Evolutionary conservation across 768 basidiomycete species (phyloP).

Genomic region (Gloeophyllum trabeum): DNA sequence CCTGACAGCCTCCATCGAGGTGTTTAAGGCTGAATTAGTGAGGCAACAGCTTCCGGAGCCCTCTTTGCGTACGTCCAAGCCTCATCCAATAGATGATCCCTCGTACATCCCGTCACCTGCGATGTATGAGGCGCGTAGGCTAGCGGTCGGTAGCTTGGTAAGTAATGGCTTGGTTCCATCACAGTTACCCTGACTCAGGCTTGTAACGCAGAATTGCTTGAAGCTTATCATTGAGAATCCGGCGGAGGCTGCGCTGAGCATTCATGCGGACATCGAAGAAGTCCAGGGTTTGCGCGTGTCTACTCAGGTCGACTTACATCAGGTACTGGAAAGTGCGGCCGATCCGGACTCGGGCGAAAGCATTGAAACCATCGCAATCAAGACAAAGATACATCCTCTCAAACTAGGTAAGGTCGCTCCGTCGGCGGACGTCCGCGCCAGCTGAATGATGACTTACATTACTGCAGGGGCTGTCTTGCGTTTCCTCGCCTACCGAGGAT

Average conservation of each 20-base stretch:
- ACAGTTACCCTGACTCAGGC: no score
- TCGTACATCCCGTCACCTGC: conserved; percentile 23
- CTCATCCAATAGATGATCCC: conserved; percentile 15
- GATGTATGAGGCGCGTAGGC: conserved; percentile 24
- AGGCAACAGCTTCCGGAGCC: conserved; percentile 24
- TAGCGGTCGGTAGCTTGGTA: conserved; percentile 23
- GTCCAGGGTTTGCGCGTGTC: no score
- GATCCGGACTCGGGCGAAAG: conserved; percentile 24
- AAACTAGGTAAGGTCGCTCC: conserved; percentile 28
- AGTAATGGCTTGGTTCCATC: no score
- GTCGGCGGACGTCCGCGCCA: background rate
- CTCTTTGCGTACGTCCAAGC: conserved; percentile 22
- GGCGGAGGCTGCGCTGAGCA: no score
- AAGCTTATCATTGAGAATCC: no score
- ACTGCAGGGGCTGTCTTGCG: conserved; percentile 21
- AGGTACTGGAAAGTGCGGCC: conserved; percentile 12
- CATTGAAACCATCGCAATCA: conserved; percentile 20
- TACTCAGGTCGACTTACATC: no score
- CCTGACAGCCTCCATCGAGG: conserved; percentile 26
- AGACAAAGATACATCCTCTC: conserved; percentile 21
- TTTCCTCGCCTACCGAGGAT: conserved; percentile 23
- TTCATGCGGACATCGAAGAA: no score
- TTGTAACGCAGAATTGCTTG: no score
- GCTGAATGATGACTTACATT: background rate
- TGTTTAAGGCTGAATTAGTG: conserved; percentile 25